These are phyloP conservation scores for Yarrowia keelungensis DNA, from an alignment of 805 yeast genomes.

Conservation along the genomic window DNA sequence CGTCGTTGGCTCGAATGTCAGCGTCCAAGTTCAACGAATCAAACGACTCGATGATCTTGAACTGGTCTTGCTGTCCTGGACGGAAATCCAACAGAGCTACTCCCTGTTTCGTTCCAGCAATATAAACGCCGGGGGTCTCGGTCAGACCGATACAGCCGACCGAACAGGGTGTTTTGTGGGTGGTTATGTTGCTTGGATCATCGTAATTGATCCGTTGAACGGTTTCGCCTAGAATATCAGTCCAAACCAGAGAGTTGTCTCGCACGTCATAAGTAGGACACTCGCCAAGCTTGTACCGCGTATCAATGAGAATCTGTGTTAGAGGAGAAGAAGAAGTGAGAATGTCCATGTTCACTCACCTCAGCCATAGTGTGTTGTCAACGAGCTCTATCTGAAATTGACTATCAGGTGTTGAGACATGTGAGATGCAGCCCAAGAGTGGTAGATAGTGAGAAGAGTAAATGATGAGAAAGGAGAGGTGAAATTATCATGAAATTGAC, in stretches of 20 bases:
- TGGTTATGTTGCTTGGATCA: neutral
- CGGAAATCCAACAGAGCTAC: slow-evolving; percentile 16
- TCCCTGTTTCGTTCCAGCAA: slow-evolving; percentile 30
- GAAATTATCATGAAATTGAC: no score
- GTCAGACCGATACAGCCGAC: slow-evolving; percentile 29
- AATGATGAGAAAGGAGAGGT: no score
- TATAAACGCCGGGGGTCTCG: slow-evolving; percentile 18
- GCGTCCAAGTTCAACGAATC: neutral
- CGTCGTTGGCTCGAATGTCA: slow-evolving; percentile 75
- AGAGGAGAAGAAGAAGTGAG: neutral
- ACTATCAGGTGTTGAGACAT: slow-evolving; percentile 2
- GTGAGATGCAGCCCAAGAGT: neutral
- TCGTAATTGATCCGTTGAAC: slow-evolving; percentile 42
- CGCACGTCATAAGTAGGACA: slow-evolving; percentile 49
- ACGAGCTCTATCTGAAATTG: slow-evolving; percentile 1
- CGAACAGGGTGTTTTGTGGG: slow-evolving; percentile 19
- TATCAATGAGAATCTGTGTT: slow-evolving; percentile 43
- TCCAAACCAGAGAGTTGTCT: slow-evolving; percentile 47
- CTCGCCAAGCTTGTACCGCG: slow-evolving; percentile 46
- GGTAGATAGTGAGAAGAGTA: no score
- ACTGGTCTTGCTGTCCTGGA: neutral
- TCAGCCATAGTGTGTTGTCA: neutral
- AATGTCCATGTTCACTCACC: neutral
- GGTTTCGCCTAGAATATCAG: slow-evolving; percentile 47
- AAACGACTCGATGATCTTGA: neutral